Evolutionary conservation across 2,329 filamentous ascomycete species (phyloP), one percentile per base, ranked within the genome.

Genomic region (Xylaria sp.): DNA sequence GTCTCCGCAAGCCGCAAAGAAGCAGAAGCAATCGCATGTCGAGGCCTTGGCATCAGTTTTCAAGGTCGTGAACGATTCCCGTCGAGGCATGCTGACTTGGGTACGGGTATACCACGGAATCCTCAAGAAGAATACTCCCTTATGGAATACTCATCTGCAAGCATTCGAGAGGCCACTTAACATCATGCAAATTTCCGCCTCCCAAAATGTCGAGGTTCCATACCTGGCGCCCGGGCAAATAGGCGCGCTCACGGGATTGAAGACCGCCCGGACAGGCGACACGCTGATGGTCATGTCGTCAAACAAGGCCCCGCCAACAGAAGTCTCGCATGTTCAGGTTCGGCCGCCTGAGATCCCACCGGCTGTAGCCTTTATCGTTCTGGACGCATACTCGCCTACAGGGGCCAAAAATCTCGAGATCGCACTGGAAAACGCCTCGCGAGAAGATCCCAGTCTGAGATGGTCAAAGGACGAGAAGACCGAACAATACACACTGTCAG

Each of bases 281-380:
- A 99, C 96, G 0, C 81, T 99, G 18, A 87, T 98, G 39, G 89
- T 91, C 1, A 93, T 93, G 73, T 84, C 87, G 28, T 88, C 80
- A 9, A 81, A 81, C 76, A 86, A 86, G 7, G 86, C 87, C 0
- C 90, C 93, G 1, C 89, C 91, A 20, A 86, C 89, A 18, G 86
- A 89, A 0, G 82, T 97, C 57, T 89, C 90, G 58, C 90, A 86
- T 18, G 82, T 98, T 18, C 94, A 97, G 76, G 87, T 99, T 41
- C 89, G 93, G 18, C 93, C 96, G 0, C 96, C 97, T 32, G 88
- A 92, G 67, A 93, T 97, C 0, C 95, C 96, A 0, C 94, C 96
- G 0, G 94, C 96, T 0, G 96, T 99, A 0, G 97, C 97, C 76
- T 99, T 98, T 79, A 91, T 97, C n/a, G 93, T 94, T 68, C 90